Evolutionary conservation across 2,329 filamentous ascomycete species (phyloP), one percentile per base, ranked within the genome.

Genomic region (Aspergillus uvarum): DNA sequence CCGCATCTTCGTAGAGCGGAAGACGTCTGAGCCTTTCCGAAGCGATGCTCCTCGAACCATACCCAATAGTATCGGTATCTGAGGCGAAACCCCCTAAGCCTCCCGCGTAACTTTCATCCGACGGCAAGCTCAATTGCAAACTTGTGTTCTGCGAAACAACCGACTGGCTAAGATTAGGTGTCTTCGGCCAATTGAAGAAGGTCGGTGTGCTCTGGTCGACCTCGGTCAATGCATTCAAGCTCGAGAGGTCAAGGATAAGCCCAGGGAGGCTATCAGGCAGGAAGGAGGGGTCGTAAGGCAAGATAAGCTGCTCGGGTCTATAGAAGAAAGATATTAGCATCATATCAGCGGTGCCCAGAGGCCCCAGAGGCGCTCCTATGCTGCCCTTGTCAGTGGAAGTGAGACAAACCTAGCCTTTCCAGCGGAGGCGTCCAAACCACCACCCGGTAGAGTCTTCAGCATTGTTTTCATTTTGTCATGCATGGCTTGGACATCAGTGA

Each of bases 261-360:
- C 83, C 79, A 1, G 87, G 85, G 26, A 92, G 79, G 35, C 81
- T 79, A 35, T 89, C 86, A 0, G 89, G 87, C 10, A 90, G 76
- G 71, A 98, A 97, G 47, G 85, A 83, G 0, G 92, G 92, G 69
- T 98, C 94, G 68, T 98, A 91, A 56, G 85, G 81, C 2, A 98
- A 81, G 3, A 92, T 80, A 58, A 97, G 87, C 66, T 93, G 88
- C 24, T 90, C 86, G 5, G 85, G 87, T 67, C 91, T 96, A 47
- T 35, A n/a, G 19, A 5, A 4, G 5, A 54, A 1, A 12, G 10
- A 7, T 5, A 29, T 38, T 53, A 22, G 35, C 19, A n/a, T 35
- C 7, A 38, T 21, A 21, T 19, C 19, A 31, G 31, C 14, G 31
- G 50, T 32, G 14, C 22, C 19, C 48, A 42, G 12, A n/a, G 29